Percentiles rank a stretch among this genome's conserved stretches.
These are phyloP conservation scores for Boletus mariae DNA, from an alignment of 1,284 basidiomycete genomes.

Conservation along the genomic window DNA sequence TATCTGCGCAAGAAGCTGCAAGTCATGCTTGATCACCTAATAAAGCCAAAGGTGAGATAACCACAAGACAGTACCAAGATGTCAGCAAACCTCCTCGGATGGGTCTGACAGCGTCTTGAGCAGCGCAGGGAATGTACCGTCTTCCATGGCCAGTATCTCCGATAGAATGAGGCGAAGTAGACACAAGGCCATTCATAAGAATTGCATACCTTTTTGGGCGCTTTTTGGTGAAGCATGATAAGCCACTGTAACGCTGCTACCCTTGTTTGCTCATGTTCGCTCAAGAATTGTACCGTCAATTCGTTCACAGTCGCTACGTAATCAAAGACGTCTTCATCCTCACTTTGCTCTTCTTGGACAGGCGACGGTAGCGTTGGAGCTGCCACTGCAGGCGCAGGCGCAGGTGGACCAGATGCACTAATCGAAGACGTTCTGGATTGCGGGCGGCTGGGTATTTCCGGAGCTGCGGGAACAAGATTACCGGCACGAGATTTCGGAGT, in stretches of 20 bases:
- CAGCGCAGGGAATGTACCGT: slow-evolving; percentile 93
- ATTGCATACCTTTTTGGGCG: slow-evolving; percentile 78
- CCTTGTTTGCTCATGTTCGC: slow-evolving; percentile 94
- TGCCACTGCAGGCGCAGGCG: slow-evolving; percentile 8
- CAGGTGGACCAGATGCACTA: slow-evolving; percentile 30
- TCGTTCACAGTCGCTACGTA: slow-evolving; percentile 91
- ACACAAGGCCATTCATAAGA: neutral
- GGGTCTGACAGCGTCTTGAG: slow-evolving; percentile 96
- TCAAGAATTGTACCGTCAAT: slow-evolving; percentile 90
- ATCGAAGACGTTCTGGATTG: slow-evolving; percentile 51
- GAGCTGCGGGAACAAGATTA: slow-evolving; percentile 14
- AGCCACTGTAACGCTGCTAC: slow-evolving; percentile 97
- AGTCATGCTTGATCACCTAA: slow-evolving; percentile 91
- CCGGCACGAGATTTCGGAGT: slow-evolving; percentile 31
- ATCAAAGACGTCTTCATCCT: slow-evolving; percentile 82
- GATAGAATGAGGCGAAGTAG: slow-evolving; percentile 2
- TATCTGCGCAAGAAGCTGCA: slow-evolving; percentile 95
- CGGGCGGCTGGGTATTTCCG: slow-evolving; percentile 44
- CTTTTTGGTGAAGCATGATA: slow-evolving; percentile 97
- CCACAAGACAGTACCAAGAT: neutral
- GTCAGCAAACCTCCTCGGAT: slow-evolving; percentile 76
- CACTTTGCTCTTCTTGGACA: slow-evolving; percentile 31
- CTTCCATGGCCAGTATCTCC: slow-evolving; percentile 92
- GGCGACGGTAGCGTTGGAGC: slow-evolving; percentile 31
- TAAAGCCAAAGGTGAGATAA: neutral